phyloP scores from a whole-genome alignment of 1,284 basidiomycete species.

The Pascua guehoae region DNA sequence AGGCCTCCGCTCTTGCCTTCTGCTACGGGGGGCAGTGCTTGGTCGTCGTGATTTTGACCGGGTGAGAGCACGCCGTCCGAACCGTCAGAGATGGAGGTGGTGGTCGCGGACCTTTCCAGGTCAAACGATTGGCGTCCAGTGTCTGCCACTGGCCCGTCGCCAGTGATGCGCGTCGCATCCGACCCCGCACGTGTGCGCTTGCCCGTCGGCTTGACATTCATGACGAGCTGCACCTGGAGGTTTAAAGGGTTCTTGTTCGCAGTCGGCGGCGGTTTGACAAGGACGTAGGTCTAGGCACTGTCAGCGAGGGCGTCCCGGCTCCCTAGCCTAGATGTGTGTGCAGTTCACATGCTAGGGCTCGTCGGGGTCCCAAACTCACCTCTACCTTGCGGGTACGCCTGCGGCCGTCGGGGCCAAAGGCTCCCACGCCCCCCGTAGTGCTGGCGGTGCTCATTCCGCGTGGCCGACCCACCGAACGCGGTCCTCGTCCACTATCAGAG shows the following conservation, averaged over 20 bases:
- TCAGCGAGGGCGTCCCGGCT: neutral
- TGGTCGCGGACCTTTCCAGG: neutral
- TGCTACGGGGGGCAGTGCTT: neutral
- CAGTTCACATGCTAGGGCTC: neutral
- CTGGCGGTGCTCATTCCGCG: too few relatives aligned
- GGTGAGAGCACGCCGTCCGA: too few relatives aligned
- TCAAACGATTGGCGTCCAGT: constrained; percentile 12
- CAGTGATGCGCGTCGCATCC: neutral
- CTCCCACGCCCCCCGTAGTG: too few relatives aligned
- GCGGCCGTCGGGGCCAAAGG: neutral
- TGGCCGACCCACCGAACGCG: too few relatives aligned
- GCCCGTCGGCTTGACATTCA: constrained; percentile 12
- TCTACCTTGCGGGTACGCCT: constrained; percentile 3
- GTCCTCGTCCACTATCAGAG: too few relatives aligned
- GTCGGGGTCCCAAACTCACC: constrained; percentile 5
- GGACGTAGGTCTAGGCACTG: constrained; percentile 62
- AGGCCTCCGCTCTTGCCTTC: constrained; percentile 6
- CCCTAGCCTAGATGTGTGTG: neutral
- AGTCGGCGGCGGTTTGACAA: constrained; percentile 54
- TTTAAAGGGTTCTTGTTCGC: constrained; percentile 85
- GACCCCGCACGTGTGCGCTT: constrained; percentile 3
- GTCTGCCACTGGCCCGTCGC: neutral
- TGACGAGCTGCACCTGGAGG: constrained; percentile 85
- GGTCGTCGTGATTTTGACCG: too few relatives aligned
- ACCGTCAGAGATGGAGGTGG: neutral